A percentile compares a stretch with the other conserved stretches of the same genome.
These are phyloP conservation scores for Phascolomyces articulosus DNA, from an alignment of 371 early-diverging fungal genomes.

Conservation along the genomic window DNA sequence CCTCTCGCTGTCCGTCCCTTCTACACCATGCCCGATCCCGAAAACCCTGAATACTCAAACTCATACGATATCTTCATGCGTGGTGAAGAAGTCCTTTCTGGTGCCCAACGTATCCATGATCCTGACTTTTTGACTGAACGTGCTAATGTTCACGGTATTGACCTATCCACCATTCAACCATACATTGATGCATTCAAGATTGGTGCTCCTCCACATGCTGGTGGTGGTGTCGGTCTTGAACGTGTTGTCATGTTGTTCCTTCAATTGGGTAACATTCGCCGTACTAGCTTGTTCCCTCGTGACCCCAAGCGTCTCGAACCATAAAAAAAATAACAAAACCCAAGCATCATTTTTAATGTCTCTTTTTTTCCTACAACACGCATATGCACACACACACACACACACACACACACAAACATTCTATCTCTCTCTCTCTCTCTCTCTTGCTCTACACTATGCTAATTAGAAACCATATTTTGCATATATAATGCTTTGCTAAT, in stretches of 20 bases:
- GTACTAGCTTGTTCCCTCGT: slow-evolving; percentile 98
- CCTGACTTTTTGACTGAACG: slow-evolving; percentile 84
- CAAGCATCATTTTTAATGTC: no score
- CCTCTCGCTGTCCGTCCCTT: slow-evolving; percentile 97
- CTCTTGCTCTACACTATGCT: no score
- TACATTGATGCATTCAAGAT: slow-evolving; percentile 99
- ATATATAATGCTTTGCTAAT: no score
- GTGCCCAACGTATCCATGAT: slow-evolving; percentile 99
- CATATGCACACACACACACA: neutral
- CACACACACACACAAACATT: neutral
- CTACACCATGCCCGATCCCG: slow-evolving; percentile 99
- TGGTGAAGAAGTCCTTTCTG: slow-evolving; percentile 99
- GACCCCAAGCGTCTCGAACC: slow-evolving; percentile 98
- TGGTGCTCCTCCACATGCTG: slow-evolving; percentile 99
- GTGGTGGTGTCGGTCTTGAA: slow-evolving; percentile 99
- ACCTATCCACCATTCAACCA: slow-evolving; percentile 82
- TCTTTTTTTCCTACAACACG: neutral
- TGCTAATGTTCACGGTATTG: slow-evolving; percentile 84
- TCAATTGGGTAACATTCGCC: slow-evolving; percentile 96
- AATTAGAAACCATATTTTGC: no score
- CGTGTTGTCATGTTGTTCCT: slow-evolving; percentile 99
- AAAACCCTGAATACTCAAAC: slow-evolving; percentile 90
- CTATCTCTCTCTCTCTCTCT: no score
- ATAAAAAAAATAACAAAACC: slow-evolving; percentile 50
- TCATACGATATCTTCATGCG: slow-evolving; percentile 99